Conservation (phyloP, 345 rosid genomes). For the Lumnitzera racemosa region DNA sequence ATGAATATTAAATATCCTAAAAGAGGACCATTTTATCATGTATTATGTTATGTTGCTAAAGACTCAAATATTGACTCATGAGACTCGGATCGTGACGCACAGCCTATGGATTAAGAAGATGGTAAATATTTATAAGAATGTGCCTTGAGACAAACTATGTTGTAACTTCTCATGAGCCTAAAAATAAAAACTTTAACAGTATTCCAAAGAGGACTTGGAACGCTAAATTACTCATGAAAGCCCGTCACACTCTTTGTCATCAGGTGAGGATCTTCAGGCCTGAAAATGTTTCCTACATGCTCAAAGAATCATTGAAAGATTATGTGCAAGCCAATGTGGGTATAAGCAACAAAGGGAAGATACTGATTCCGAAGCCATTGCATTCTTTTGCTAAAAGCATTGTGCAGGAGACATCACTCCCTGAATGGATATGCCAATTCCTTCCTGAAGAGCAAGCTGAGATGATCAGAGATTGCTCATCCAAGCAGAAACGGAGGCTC, state of each 20-base stretch:
- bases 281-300: conserved; percentile 36
- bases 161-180: too few species aligned
- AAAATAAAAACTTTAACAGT: too few species aligned
- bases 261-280: conserved; percentile 64
- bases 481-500: conserved; percentile 39
- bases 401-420: conserved; percentile 30
- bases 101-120: too few species aligned
- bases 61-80: too few species aligned
- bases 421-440: conserved; percentile 56
- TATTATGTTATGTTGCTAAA: too few species aligned
- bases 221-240: background rate
- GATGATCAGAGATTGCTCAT: conserved; percentile 32
- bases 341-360: conserved; percentile 39
- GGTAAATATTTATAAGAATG: background rate
- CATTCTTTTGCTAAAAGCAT: conserved; percentile 41
- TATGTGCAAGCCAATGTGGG: conserved; percentile 51
- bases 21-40: too few species aligned
- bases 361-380: conserved; percentile 51
- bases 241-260: background rate
- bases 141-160: background rate
- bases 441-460: conserved; percentile 40
- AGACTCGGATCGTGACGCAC: too few species aligned
- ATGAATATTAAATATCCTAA: too few species aligned
- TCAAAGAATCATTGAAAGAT: conserved; percentile 37
- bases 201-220: too few species aligned